Evolutionary conservation across 495 filamentous ascomycete genomes (phyloP).

Genomic region (Hypoxylon rickii): DNA sequence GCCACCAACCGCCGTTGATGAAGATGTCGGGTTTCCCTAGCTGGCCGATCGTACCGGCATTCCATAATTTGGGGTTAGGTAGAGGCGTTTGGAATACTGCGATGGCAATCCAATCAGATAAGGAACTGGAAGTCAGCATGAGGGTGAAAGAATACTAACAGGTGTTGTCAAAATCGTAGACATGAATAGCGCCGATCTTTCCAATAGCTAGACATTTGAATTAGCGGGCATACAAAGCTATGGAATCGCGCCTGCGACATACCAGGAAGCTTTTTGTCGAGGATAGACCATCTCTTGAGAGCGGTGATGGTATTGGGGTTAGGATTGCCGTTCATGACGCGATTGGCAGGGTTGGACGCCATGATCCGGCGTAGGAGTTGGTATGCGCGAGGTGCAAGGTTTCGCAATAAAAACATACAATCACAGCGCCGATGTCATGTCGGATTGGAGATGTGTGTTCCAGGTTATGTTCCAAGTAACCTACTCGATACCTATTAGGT

Average conservation of each 20-base stretch:
- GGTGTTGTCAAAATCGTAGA: slow-evolving; percentile 99
- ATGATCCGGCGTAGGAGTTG: slow-evolving; percentile 6
- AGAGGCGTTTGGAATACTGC: slow-evolving; percentile 88
- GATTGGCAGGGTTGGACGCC: slow-evolving; percentile 19
- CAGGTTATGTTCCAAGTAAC: too few relatives aligned
- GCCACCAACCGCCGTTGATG: slow-evolving; percentile 94
- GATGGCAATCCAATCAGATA: slow-evolving; percentile 3
- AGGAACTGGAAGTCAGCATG: background rate
- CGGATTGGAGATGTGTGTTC: background rate
- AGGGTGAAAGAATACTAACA: slow-evolving; percentile 55
- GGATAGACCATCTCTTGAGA: slow-evolving; percentile 79
- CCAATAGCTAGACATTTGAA: slow-evolving; percentile 53
- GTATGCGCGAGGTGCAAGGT: background rate
- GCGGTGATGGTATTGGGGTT: slow-evolving; percentile 76
- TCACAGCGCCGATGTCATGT: slow-evolving; percentile 18
- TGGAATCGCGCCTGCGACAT: slow-evolving; percentile 6
- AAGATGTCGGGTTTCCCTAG: slow-evolving; percentile 77
- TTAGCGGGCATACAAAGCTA: slow-evolving; percentile 16
- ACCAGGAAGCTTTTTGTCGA: slow-evolving; percentile 70
- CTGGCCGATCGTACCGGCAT: slow-evolving; percentile 70
- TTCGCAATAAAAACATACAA: slow-evolving; percentile 15
- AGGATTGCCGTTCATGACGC: slow-evolving; percentile 51
- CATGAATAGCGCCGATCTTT: slow-evolving; percentile 78
- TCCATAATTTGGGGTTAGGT: slow-evolving; percentile 90
- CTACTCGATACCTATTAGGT: too few relatives aligned